Percentiles rank a stretch among this genome's conserved stretches.
Evolutionary conservation across 352 stramenopile species (phyloP).

Genomic region (Globisporangium spiculum): DNA sequence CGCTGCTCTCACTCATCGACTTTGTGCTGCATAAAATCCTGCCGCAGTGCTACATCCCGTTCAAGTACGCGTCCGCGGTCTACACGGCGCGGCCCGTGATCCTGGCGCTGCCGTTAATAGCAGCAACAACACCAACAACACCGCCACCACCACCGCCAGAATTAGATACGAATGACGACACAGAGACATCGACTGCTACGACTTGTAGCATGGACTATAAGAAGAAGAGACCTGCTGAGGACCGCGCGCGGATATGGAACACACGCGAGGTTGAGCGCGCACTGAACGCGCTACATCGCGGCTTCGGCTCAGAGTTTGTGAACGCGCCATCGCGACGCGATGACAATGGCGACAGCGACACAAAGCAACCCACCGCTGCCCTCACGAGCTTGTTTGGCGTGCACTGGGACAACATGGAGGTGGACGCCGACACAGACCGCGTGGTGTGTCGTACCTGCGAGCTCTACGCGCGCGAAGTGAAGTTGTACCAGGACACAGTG

Average conservation of each 20-base stretch:
- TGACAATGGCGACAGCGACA: conserved; percentile 1
- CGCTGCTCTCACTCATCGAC: conserved; percentile 46
- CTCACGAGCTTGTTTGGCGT: conserved; percentile 54
- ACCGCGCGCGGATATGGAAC: neutral
- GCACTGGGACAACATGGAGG: conserved; percentile 60
- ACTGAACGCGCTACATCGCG: conserved; percentile 14
- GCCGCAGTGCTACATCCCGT: conserved; percentile 58
- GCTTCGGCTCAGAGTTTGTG: conserved; percentile 15
- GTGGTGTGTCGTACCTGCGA: conserved; percentile 36
- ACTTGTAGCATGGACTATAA: neutral
- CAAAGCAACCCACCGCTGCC: too few species aligned
- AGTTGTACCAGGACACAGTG: conserved; percentile 44
- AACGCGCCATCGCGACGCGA: neutral
- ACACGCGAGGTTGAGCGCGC: conserved; percentile 1
- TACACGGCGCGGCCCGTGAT: conserved; percentile 53
- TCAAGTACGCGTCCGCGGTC: conserved; percentile 54
- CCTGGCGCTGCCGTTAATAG: conserved; percentile 31
- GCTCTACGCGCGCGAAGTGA: conserved; percentile 45
- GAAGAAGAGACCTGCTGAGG: neutral
- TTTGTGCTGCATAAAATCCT: conserved; percentile 50
- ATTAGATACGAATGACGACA: neutral
- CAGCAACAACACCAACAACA: conserved; percentile 5
- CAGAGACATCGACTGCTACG: neutral
- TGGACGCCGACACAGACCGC: conserved; percentile 28
- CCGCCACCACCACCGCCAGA: neutral